phyloP scores from a whole-genome alignment of 805 yeast genomes.

The Pichia ethanolica region DNA sequence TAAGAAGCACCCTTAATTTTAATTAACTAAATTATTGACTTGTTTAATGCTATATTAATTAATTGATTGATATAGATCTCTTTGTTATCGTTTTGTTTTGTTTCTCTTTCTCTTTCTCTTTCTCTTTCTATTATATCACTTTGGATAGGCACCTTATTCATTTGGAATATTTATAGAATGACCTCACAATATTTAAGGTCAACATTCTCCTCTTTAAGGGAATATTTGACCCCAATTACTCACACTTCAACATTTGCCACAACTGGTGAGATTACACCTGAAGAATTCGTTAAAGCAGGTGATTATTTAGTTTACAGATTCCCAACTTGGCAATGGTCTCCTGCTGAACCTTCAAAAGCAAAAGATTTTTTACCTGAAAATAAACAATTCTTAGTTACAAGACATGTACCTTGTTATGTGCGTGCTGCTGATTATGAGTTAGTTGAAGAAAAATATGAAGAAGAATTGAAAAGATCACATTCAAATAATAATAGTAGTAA shows the following conservation, averaged over 20 bases:
- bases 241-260: slow-evolving; percentile 77
- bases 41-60: no score
- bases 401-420: slow-evolving; percentile 79
- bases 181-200: slow-evolving; percentile 46
- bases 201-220: slow-evolving; percentile 76
- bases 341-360: slow-evolving; percentile 44
- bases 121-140: no score
- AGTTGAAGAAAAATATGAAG: slow-evolving; percentile 13
- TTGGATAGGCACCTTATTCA: not conserved
- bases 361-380: slow-evolving; percentile 75
- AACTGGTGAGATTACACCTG: slow-evolving; percentile 93
- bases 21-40: no score
- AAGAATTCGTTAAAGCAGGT: slow-evolving; percentile 90
- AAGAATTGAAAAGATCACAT: slow-evolving; percentile 8
- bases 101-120: not conserved
- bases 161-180: slow-evolving; percentile 10
- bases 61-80: no score
- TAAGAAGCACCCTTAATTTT: no score
- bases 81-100: not conserved
- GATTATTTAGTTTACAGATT: slow-evolving; percentile 85
- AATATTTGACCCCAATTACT: slow-evolving; percentile 84
- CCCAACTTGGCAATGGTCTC: slow-evolving; percentile 95
- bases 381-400: slow-evolving; percentile 81
- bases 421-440: slow-evolving; percentile 54
- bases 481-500: no score